These are phyloP conservation scores for Phoma sp. DNA, from an alignment of 2,329 filamentous ascomycete species.

Conservation along the genomic window DNA sequence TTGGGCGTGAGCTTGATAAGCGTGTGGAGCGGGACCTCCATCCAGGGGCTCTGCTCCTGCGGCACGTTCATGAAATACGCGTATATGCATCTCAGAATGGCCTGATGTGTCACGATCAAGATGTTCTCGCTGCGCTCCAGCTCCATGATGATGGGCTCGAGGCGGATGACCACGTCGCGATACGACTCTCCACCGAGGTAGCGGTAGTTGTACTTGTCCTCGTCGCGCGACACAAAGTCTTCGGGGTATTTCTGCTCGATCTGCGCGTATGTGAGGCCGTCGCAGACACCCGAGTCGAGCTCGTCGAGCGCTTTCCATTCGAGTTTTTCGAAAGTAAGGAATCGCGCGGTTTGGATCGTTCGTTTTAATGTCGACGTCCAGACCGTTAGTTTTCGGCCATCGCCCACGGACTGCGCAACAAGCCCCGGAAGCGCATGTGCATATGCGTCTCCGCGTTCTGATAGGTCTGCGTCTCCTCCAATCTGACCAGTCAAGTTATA, in stretches of 20 bases:
- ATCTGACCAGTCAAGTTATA: conserved; percentile 92
- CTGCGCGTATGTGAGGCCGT: conserved; percentile 94
- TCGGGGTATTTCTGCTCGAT: conserved; percentile 92
- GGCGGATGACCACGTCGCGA: conserved; percentile 93
- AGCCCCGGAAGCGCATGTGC: conserved; percentile 84
- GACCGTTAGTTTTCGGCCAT: conserved; percentile 71
- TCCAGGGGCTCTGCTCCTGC: conserved; percentile 93
- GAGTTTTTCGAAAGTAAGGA: conserved; percentile 90
- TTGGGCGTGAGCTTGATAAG: conserved; percentile 95
- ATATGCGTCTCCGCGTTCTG: conserved; percentile 85
- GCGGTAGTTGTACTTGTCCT: conserved; percentile 99
- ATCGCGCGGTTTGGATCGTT: conserved; percentile 89
- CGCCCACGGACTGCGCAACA: conserved; percentile 84
- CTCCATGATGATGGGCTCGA: conserved; percentile 99
- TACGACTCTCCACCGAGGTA: conserved; percentile 97
- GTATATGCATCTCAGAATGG: conserved; percentile 95
- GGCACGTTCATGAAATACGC: conserved; percentile 99
- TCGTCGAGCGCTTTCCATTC: conserved; percentile 99
- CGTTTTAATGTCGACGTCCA: conserved; percentile 81
- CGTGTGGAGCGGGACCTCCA: conserved; percentile 96
- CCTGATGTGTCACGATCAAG: conserved; percentile 96
- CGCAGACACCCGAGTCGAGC: conserved; percentile 94
- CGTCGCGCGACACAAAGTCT: conserved; percentile 93
- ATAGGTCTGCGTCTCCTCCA: conserved; percentile 89
- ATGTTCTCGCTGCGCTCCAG: conserved; percentile 96